A percentile compares a stretch with the other conserved stretches of the same genome.
phyloP scores from a whole-genome alignment of 176 grass and related monocot species.

The Panicum miliaceum region DNA sequence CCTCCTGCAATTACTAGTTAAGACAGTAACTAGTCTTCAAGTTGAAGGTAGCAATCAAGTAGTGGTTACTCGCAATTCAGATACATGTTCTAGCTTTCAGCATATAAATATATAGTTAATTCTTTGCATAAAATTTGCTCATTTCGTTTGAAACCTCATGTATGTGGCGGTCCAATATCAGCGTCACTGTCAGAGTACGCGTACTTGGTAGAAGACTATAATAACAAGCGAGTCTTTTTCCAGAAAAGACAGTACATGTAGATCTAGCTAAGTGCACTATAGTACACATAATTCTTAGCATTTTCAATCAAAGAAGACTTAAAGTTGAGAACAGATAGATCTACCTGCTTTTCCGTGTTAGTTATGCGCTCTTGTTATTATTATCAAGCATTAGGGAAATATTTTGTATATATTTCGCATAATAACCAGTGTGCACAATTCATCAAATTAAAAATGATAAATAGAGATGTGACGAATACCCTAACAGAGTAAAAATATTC shows the following conservation, averaged over 20 bases:
- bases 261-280: background rate
- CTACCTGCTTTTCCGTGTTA: background rate
- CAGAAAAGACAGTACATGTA: constrained; percentile 18
- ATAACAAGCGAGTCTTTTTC: constrained; percentile 26
- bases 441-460: background rate
- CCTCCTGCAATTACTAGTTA: background rate
- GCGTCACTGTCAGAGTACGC: constrained; percentile 40
- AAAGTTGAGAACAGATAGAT: background rate
- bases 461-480: background rate
- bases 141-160: constrained; percentile 12
- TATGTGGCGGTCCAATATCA: constrained; percentile 24
- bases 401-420: background rate
- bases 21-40: background rate
- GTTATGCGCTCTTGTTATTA: background rate
- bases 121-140: background rate
- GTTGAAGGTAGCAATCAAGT: background rate
- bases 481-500: background rate
- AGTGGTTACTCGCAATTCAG: background rate
- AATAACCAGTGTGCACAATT: background rate
- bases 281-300: background rate
- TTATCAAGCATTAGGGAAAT: background rate
- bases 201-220: constrained; percentile 5
- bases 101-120: background rate
- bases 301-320: background rate
- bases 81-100: background rate